phyloP scores from a whole-genome alignment of 2,329 filamentous ascomycete genomes.

The Penicillium fuscoglaucum region DNA sequence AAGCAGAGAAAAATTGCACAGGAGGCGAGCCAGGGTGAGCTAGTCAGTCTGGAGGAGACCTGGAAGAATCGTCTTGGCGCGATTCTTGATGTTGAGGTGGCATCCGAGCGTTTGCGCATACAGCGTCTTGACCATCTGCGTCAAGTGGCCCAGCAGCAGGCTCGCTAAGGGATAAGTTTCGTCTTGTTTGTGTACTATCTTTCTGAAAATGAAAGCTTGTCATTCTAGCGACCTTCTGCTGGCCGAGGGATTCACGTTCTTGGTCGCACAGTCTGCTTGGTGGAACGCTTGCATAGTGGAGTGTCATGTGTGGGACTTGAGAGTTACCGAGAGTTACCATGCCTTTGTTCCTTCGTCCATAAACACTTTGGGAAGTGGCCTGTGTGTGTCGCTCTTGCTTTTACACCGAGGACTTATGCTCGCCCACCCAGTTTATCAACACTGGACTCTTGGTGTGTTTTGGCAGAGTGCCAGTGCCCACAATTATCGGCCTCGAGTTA shows the following conservation, averaged over 20 bases:
- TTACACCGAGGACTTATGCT: not conserved
- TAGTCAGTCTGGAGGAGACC: slow-evolving; percentile 69
- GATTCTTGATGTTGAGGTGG: slow-evolving; percentile 83
- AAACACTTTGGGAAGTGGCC: not conserved
- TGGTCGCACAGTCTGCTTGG: slow-evolving; percentile 2
- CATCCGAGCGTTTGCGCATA: slow-evolving; percentile 68
- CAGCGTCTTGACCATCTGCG: slow-evolving; percentile 65
- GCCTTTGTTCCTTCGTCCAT: not conserved
- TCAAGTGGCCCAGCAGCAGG: slow-evolving; percentile 38
- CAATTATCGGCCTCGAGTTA: not conserved
- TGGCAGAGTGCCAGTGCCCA: not conserved
- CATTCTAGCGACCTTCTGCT: not conserved
- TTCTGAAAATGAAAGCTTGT: not conserved
- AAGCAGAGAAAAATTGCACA: slow-evolving; percentile 68
- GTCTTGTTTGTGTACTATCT: slow-evolving; percentile 1
- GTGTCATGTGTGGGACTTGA: not conserved
- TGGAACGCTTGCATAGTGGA: slow-evolving; percentile 1
- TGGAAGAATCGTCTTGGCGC: slow-evolving; percentile 79
- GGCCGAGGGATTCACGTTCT: not conserved
- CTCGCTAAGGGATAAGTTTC: slow-evolving; percentile 21
- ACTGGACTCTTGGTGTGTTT: not conserved
- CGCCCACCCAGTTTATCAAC: not conserved
- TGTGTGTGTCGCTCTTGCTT: not conserved
- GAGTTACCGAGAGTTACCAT: not conserved
- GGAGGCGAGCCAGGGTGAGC: slow-evolving; percentile 69